Conservation (phyloP, 1,139 yeast genomes). For the Blastobotrys arbuscula region DNA sequence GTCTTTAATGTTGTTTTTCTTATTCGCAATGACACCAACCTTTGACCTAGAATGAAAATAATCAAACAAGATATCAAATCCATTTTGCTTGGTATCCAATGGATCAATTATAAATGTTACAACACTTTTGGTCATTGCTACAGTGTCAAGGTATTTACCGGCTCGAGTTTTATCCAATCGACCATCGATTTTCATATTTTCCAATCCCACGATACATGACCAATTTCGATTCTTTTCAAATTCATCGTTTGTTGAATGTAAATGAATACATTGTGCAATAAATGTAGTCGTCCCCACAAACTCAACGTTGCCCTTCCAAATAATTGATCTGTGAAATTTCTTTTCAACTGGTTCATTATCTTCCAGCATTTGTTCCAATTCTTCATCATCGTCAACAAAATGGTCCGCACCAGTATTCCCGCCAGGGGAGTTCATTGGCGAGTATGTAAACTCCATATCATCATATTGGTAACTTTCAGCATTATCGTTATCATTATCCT, state of each 20-base stretch:
- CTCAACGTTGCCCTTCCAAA: constrained; percentile 54
- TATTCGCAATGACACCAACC: constrained; percentile 56
- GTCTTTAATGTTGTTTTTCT: constrained; percentile 52
- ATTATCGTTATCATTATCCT: constrained; percentile 3
- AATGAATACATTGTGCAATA: constrained; percentile 41
- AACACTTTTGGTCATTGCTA: constrained; percentile 46
- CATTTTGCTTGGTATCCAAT: constrained; percentile 22
- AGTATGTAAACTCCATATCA: constrained; percentile 21
- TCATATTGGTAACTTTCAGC: constrained; percentile 10
- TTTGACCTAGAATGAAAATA: constrained; percentile 48
- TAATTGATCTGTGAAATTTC: constrained; percentile 9
- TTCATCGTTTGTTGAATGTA: constrained; percentile 36
- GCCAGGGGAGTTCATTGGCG: constrained; percentile 23
- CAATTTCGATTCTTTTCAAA: constrained; percentile 24
- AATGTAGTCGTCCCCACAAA: constrained; percentile 54
- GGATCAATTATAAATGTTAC: constrained; percentile 38
- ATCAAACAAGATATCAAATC: constrained; percentile 45
- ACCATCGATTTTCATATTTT: constrained; percentile 53
- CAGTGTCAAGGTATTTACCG: constrained; percentile 49
- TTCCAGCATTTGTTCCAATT: constrained; percentile 34
- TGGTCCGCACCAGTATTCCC: constrained; percentile 10
- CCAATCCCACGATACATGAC: constrained; percentile 32
- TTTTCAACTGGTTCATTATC: constrained; percentile 15
- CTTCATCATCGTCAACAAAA: constrained; percentile 26
- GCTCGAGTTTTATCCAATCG: constrained; percentile 52